Evolutionary conservation across 2,329 filamentous ascomycete species (phyloP).

Genomic region (Cladosporium sp.): DNA sequence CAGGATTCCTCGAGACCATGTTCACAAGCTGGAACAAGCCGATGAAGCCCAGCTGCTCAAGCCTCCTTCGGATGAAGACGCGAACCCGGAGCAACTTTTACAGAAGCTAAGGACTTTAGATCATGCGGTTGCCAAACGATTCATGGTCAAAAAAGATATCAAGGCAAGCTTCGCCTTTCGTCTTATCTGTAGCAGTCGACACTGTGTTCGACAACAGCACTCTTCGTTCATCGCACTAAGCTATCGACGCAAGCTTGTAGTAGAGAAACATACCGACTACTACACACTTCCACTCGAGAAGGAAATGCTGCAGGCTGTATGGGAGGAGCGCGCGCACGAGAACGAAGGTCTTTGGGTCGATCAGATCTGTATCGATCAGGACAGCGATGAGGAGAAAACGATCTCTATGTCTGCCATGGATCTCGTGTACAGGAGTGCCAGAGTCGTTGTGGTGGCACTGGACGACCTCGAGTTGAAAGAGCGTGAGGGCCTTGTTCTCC

Average conservation of each 20-base stretch:
- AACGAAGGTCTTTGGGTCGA: constrained; percentile 44
- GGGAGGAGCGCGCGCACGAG: constrained; percentile 33
- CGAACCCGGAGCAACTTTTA: constrained; percentile 23
- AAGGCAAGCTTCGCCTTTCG: constrained; percentile 33
- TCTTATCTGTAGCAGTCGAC: constrained; percentile 33
- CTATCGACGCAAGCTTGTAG: constrained; percentile 37
- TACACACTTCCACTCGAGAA: constrained; percentile 37
- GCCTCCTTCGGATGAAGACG: constrained; percentile 24
- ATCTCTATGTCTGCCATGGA: constrained; percentile 40
- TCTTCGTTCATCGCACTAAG: constrained; percentile 43
- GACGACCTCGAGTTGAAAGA: constrained; percentile 37
- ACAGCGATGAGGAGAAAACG: constrained; percentile 36
- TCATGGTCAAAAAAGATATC: constrained; percentile 31
- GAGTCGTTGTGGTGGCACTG: constrained; percentile 38
- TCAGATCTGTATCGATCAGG: constrained; percentile 42
- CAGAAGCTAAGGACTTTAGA: constrained; percentile 21
- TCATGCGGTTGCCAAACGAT: constrained; percentile 22
- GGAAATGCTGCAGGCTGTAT: constrained; percentile 39
- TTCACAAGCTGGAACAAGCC: constrained; percentile 22
- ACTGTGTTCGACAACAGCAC: constrained; percentile 29
- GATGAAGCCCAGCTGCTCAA: constrained; percentile 27
- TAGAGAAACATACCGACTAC: constrained; percentile 29
- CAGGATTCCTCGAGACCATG: constrained; percentile 23
- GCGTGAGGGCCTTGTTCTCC: constrained; percentile 34
- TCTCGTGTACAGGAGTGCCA: constrained; percentile 39